Conservation (phyloP, 768 basidiomycete species). For the Boletellus sp. region DNA sequence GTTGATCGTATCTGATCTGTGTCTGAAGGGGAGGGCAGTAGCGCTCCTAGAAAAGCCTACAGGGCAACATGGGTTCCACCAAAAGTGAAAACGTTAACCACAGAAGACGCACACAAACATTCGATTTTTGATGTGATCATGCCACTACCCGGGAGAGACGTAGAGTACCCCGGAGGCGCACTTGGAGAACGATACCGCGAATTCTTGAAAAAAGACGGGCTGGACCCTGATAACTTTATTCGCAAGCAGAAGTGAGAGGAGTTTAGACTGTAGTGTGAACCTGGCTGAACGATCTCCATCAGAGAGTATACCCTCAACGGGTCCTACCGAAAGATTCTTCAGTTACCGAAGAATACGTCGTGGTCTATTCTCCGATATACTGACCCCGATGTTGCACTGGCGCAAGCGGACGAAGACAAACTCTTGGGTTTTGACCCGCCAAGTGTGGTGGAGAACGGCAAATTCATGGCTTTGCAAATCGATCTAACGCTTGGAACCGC, state of each 20-base stretch:
- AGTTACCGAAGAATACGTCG: slow-evolving; percentile 74
- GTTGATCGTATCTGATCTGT: slow-evolving; percentile 5
- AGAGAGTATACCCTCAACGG: slow-evolving; percentile 93
- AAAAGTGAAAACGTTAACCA: slow-evolving; percentile 72
- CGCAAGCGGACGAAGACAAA: slow-evolving; percentile 93
- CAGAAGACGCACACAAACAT: slow-evolving; percentile 75
- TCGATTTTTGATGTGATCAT: slow-evolving; percentile 94
- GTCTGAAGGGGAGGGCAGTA: slow-evolving; percentile 19
- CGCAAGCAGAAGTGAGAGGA: slow-evolving; percentile 79
- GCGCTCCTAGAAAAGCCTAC: slow-evolving; percentile 18
- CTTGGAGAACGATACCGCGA: slow-evolving; percentile 85
- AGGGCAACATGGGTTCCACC: slow-evolving; percentile 56
- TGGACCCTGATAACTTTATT: slow-evolving; percentile 86
- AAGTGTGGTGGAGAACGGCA: slow-evolving; percentile 61
- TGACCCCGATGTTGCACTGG: slow-evolving; percentile 87
- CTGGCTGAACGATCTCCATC: slow-evolving; percentile 7
- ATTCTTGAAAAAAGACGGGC: slow-evolving; percentile 78
- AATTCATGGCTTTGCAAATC: slow-evolving; percentile 86
- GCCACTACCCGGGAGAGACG: slow-evolving; percentile 95
- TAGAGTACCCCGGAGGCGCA: slow-evolving; percentile 83
- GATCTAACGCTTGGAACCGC: slow-evolving; percentile 82
- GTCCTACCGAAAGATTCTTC: slow-evolving; percentile 89
- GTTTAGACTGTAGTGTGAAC: neutral
- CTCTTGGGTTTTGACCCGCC: slow-evolving; percentile 79
- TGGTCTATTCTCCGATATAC: slow-evolving; percentile 88